phyloP scores from a whole-genome alignment of 257 asterid genomes.

The Verbascum thapsus region DNA sequence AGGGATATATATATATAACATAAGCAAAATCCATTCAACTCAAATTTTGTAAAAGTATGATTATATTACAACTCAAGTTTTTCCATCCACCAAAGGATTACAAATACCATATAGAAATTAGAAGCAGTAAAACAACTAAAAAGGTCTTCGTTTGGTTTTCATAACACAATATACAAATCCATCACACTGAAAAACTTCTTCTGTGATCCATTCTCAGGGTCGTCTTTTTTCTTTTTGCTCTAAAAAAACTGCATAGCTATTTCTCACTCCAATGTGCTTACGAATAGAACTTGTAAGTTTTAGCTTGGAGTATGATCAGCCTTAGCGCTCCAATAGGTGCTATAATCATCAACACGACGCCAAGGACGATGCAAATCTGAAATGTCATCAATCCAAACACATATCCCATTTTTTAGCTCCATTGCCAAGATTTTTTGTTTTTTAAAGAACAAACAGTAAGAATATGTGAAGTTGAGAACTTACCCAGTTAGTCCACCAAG shows the following conservation, averaged over 20 bases:
- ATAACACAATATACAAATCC: background rate
- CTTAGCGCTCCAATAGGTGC: slow-evolving; percentile 61
- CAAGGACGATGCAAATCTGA: slow-evolving; percentile 55
- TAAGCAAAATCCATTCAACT: slow-evolving; percentile 4
- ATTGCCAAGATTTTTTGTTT: background rate
- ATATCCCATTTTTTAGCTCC: background rate
- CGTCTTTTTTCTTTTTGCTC: background rate
- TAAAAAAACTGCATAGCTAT: background rate
- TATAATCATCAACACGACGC: slow-evolving; percentile 39
- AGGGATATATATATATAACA: background rate
- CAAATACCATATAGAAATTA: slow-evolving; percentile 22
- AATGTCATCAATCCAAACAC: background rate
- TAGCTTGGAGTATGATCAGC: slow-evolving; percentile 44
- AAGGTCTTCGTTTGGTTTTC: background rate
- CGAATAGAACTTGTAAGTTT: slow-evolving; percentile 34
- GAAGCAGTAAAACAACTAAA: slow-evolving; percentile 15
- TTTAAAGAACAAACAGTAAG: background rate
- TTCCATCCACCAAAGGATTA: slow-evolving; percentile 16
- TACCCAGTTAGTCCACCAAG: slow-evolving; percentile 80
- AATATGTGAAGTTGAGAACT: slow-evolving; percentile 4
- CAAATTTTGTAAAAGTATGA: slow-evolving; percentile 8
- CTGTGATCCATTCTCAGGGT: background rate
- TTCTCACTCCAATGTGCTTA: slow-evolving; percentile 26
- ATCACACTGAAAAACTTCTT: background rate
- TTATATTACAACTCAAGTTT: background rate